A percentile compares a stretch with the other conserved stretches of the same genome.
Conservation (phyloP, 768 basidiomycete species). For the Lentinula lateritia region DNA sequence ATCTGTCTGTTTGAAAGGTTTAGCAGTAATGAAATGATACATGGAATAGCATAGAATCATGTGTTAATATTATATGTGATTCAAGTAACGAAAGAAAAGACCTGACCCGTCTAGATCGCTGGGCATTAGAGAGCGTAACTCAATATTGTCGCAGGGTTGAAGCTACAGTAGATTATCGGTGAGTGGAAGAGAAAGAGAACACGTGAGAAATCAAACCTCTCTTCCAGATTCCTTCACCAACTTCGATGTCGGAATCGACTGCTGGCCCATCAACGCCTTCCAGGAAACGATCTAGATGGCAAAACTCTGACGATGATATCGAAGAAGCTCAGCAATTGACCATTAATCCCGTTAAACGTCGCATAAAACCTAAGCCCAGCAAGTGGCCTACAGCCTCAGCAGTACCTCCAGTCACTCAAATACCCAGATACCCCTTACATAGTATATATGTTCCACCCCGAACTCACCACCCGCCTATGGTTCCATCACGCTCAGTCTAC, state of each 20-base stretch:
- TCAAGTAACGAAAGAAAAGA: background rate
- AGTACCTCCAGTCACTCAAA: slow-evolving; percentile 13
- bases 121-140: slow-evolving; percentile 11
- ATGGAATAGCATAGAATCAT: background rate
- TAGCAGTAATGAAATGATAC: background rate
- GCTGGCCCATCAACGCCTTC: slow-evolving; percentile 50
- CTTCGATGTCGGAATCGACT: slow-evolving; percentile 19
- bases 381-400: slow-evolving; percentile 12
- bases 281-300: slow-evolving; percentile 78
- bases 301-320: slow-evolving; percentile 38
- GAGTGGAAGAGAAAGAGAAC: background rate
- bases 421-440: slow-evolving; percentile 25
- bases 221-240: background rate
- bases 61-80: background rate
- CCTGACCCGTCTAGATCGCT: slow-evolving; percentile 21
- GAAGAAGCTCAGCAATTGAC: slow-evolving; percentile 27
- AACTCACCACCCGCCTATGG: slow-evolving; percentile 70
- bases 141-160: no score
- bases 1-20: slow-evolving; percentile 64
- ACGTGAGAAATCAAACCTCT: background rate
- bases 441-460: slow-evolving; percentile 75
- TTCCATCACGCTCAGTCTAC: slow-evolving; percentile 89
- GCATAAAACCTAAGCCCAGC: slow-evolving; percentile 38
- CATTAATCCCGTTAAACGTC: slow-evolving; percentile 47
- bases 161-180: background rate